Conservation (phyloP, 1,284 basidiomycete species). For the Anthracocystis walkeri region DNA sequence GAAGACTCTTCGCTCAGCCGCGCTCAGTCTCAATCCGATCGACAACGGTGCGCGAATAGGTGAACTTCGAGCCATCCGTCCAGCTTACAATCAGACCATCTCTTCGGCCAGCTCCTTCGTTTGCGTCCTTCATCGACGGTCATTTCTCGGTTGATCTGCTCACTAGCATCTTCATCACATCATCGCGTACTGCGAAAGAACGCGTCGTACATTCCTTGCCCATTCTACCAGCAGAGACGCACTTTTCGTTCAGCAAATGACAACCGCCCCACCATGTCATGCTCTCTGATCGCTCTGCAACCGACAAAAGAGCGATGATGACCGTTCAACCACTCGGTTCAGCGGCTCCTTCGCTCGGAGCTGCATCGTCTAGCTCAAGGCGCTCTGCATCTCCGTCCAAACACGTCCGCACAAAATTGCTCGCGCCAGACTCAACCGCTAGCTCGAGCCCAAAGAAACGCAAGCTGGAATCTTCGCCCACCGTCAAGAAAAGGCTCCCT, state of each 20-base stretch:
- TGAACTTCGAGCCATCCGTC: not conserved
- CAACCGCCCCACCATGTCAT: constrained; percentile 37
- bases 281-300: constrained; percentile 29
- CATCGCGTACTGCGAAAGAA: not conserved
- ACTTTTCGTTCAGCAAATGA: constrained; percentile 3
- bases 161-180: not conserved
- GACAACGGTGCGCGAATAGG: not conserved
- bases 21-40: not conserved
- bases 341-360: constrained; percentile 17
- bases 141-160: not conserved
- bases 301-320: constrained; percentile 43
- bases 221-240: not conserved
- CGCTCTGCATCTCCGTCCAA: constrained; percentile 39
- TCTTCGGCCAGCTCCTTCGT: not conserved
- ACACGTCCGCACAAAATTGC: constrained; percentile 9
- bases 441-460: constrained; percentile 39
- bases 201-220: not conserved
- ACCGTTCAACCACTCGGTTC: constrained; percentile 37
- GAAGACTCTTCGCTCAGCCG: not conserved
- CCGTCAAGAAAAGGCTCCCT: constrained; percentile 12
- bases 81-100: not conserved
- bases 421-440: not conserved
- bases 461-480: constrained; percentile 22
- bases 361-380: constrained; percentile 13
- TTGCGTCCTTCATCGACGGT: not conserved